Percentiles rank a stretch among this genome's conserved stretches.
phyloP scores from a whole-genome alignment of 1,284 basidiomycete genomes.

The Takashimella tepidaria region DNA sequence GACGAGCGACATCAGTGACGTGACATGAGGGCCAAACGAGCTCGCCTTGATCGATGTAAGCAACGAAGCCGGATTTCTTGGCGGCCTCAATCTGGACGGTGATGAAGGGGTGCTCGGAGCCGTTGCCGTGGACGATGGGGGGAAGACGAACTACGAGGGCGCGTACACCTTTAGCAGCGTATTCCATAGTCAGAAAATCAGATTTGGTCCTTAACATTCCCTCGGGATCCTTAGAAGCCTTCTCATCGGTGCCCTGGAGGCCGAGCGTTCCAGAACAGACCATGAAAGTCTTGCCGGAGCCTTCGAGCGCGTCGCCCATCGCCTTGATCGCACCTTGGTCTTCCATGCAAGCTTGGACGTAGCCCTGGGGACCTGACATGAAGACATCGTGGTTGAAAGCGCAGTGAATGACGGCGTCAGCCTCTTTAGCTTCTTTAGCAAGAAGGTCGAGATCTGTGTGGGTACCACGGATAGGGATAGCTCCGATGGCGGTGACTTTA shows the following conservation, averaged over 20 bases:
- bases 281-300: constrained; percentile 25
- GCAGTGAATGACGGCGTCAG: constrained; percentile 22
- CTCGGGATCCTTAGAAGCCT: background rate
- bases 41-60: constrained; percentile 18
- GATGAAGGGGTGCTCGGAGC: constrained; percentile 21
- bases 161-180: constrained; percentile 13
- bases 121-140: constrained; percentile 22
- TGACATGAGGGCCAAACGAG: constrained; percentile 23
- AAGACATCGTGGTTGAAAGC: constrained; percentile 12
- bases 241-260: constrained; percentile 1
- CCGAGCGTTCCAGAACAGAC: constrained; percentile 10
- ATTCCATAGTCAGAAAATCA: constrained; percentile 6
- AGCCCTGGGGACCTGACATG: background rate
- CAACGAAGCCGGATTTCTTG: constrained; percentile 12
- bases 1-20: constrained; percentile 22
- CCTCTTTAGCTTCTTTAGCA: constrained; percentile 6
- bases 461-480: constrained; percentile 8
- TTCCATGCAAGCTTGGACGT: background rate
- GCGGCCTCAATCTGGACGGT: constrained; percentile 11
- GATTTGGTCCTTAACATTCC: constrained; percentile 5
- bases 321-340: constrained; percentile 17
- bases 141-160: constrained; percentile 21
- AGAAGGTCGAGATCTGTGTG: constrained; percentile 14
- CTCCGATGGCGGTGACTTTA: constrained; percentile 10
- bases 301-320: constrained; percentile 16